Evolutionary conservation across 768 basidiomycete species (phyloP).

Genomic region (Collybia mongolica): DNA sequence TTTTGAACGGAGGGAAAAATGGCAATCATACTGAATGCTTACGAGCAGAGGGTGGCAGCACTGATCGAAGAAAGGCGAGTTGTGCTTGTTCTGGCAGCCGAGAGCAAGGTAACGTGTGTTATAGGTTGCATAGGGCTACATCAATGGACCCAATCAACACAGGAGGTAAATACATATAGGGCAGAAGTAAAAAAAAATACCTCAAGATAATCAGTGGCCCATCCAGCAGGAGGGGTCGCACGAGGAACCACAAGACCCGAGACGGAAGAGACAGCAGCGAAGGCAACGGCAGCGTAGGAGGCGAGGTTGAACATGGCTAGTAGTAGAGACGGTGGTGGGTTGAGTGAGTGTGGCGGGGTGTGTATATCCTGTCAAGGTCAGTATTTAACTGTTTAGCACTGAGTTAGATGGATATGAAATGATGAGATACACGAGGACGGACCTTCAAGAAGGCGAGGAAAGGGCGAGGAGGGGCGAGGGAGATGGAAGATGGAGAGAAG

Average conservation of each 20-base stretch:
- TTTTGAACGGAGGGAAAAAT: conserved; percentile 1
- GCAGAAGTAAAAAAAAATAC: conserved; percentile 15
- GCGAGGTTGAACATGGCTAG: conserved; percentile 37
- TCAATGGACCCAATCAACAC: conserved; percentile 1
- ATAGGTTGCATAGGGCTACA: conserved; percentile 51
- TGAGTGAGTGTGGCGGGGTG: conserved; percentile 21
- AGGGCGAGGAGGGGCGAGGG: conserved; percentile 11
- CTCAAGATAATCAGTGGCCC: conserved; percentile 47
- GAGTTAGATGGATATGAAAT: conserved; percentile 28
- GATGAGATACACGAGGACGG: conserved; percentile 31
- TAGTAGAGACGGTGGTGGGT: conserved; percentile 23
- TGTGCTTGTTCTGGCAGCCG: conserved; percentile 46
- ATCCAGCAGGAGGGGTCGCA: conserved; percentile 38
- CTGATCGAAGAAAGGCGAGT: conserved; percentile 55
- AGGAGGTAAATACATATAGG: conserved; percentile 3
- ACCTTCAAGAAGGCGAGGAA: conserved; percentile 26
- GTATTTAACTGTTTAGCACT: conserved; percentile 23
- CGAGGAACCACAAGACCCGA: conserved; percentile 40
- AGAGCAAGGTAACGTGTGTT: conserved; percentile 63
- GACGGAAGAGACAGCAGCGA: conserved; percentile 37
- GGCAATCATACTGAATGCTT: conserved; percentile 13
- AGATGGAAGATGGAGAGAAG: conserved; percentile 9
- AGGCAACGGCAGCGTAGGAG: conserved; percentile 37
- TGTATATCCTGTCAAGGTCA: conserved; percentile 13
- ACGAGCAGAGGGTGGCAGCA: conserved; percentile 77